Evolutionary conservation across 805 yeast species (phyloP).

Genomic region (Brettanomyces custersianus): DNA sequence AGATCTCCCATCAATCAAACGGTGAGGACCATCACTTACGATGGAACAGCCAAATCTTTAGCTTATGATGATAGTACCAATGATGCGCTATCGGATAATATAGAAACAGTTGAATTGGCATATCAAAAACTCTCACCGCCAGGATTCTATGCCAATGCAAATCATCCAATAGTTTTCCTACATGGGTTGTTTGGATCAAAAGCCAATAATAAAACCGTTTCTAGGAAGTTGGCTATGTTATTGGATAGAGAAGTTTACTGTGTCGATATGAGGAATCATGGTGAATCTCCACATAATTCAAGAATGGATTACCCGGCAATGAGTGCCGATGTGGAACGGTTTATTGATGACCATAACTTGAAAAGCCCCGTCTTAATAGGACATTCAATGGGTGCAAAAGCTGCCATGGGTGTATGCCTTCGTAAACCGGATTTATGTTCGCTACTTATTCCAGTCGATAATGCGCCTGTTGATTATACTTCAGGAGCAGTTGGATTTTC

Average conservation of each 20-base stretch:
- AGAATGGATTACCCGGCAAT: slow-evolving; percentile 72
- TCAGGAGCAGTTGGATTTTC: slow-evolving; percentile 30
- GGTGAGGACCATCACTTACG: slow-evolving; percentile 11
- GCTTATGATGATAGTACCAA: slow-evolving; percentile 12
- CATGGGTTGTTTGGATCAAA: slow-evolving; percentile 90
- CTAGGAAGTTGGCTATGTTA: slow-evolving; percentile 40
- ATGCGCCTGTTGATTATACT: slow-evolving; percentile 70
- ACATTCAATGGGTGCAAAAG: slow-evolving; percentile 90
- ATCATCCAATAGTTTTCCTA: slow-evolving; percentile 59
- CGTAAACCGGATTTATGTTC: slow-evolving; percentile 54
- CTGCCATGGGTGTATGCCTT: slow-evolving; percentile 81
- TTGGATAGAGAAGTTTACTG: slow-evolving; percentile 54
- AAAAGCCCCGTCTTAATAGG: slow-evolving; percentile 58
- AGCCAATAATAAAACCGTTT: slow-evolving; percentile 74
- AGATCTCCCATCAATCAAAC: too few relatives aligned
- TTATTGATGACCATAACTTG: slow-evolving; percentile 40
- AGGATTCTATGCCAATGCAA: slow-evolving; percentile 11
- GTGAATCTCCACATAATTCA: slow-evolving; percentile 72
- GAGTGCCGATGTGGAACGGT: slow-evolving; percentile 78
- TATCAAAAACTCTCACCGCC: slow-evolving; percentile 34
- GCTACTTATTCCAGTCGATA: slow-evolving; percentile 72
- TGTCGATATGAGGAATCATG: slow-evolving; percentile 83
- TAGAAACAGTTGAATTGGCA: slow-evolving; percentile 44
- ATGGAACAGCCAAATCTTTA: slow-evolving; percentile 20
- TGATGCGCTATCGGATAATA: slow-evolving; percentile 22